Evolutionary conservation across 2,329 filamentous ascomycete species (phyloP), one percentile per base, ranked within the genome.

Genomic region (Monilinia polystroma): DNA sequence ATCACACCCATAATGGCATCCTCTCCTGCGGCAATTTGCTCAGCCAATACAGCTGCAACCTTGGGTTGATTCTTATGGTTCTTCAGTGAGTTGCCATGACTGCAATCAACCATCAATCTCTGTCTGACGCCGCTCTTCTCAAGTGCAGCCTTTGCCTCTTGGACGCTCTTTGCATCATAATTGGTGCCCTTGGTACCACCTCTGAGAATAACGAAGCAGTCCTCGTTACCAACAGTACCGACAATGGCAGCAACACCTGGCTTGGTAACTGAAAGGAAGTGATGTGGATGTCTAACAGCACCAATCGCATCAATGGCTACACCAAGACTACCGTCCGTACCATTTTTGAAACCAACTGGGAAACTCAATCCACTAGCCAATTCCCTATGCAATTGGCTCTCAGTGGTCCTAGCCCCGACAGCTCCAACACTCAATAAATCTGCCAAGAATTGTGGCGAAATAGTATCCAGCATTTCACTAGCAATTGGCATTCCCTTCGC

Each of bases 311-410:
- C 95, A 73, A 98, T 92, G 16, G 95, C 93, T 4, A 98, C 93
- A 66, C 89, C 86, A 58, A 98, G 82, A 11, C 89, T 90, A 63
- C 95, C 95, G 77, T 99, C 95, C 43, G 95, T 99, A 71, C 95
- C 95, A 80, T 99, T 99, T 86, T 99, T 99, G 90, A 99, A 99
- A 63, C 95, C 95, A 14, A 99, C 93, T 2, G 95, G 95, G 90
- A 97, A 98, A 73, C 91, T 96, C 47, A 98, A 84, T 76, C 95
- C 95, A 64, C 91, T 95, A 29, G 95, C 94, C 70, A 99, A 83
- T 80, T 99, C 95, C 66, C 95, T 89, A 80, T 99, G 95, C 70
- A 98, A 84, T 81, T 99, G 95, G 63, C 90, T 93, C 82, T 99
- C 95, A 2, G 95, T 98, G 26, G 95, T 99, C 69, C 95, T 87